These are phyloP conservation scores for Hirschioporus abietinus DNA, from an alignment of 768 basidiomycete species.

Conservation along the genomic window DNA sequence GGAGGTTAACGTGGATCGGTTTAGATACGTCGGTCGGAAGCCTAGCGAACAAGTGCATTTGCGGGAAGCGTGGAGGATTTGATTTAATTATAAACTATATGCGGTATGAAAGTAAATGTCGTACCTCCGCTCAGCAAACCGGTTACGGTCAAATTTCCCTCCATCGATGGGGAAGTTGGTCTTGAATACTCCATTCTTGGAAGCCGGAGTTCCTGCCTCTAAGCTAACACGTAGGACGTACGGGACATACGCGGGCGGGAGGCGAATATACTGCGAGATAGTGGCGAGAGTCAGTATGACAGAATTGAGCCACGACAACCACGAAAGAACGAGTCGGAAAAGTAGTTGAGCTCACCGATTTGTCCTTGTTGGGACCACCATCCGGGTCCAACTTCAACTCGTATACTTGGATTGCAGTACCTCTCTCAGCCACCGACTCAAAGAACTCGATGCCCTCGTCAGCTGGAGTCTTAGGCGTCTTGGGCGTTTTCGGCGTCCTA, in stretches of 20 bases:
- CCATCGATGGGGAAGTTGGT: constrained; percentile 97
- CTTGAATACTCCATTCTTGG: constrained; percentile 87
- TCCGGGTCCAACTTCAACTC: constrained; percentile 83
- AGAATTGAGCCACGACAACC: constrained; percentile 5
- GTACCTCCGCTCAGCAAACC: constrained; percentile 71
- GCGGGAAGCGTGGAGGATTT: constrained; percentile 3
- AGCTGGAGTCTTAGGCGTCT: constrained; percentile 83
- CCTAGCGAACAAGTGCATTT: constrained; percentile 31
- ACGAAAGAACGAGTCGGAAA: constrained; percentile 4
- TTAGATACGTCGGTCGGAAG: constrained; percentile 84
- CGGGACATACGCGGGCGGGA: constrained; percentile 84
- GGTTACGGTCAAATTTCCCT: constrained; percentile 72
- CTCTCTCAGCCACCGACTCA: constrained; percentile 47
- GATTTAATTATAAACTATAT: constrained; percentile 3
- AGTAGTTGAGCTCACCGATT: constrained; percentile 52
- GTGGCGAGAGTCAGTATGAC: constrained; percentile 12
- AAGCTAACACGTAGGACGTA: constrained; percentile 90
- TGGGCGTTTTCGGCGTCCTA: constrained; percentile 8
- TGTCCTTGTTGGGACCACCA: constrained; percentile 83
- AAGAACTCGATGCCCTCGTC: constrained; percentile 93
- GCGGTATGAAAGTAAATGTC: constrained; percentile 25
- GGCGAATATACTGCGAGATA: constrained; percentile 76
- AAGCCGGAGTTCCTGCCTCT: constrained; percentile 87
- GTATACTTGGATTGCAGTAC: constrained; percentile 73
- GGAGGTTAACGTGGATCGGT: constrained; percentile 89